A percentile compares a stretch with the other conserved stretches of the same genome.
Conservation (phyloP, 257 asterid genomes). For the Solanum appendiculatum region DNA sequence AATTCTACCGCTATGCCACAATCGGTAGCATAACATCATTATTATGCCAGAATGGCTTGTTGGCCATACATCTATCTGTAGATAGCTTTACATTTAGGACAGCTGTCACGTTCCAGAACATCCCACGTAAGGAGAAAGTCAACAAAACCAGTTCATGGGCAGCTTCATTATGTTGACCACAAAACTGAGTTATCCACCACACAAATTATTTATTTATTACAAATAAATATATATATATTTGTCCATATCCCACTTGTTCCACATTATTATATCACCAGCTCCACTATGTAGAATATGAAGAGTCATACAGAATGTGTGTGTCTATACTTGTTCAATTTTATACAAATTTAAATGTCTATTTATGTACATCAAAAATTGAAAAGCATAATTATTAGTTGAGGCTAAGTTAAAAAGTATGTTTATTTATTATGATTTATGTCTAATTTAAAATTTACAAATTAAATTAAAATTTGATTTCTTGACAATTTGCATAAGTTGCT, state of each 20-base stretch:
- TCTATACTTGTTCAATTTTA: too few species aligned
- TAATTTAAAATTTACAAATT: too few species aligned
- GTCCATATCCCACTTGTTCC: neutral
- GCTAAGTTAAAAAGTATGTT: accelerated
- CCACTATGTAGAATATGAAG: too few species aligned
- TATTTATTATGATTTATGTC: neutral
- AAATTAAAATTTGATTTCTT: neutral
- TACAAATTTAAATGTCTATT: accelerated
- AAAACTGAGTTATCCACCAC: neutral
- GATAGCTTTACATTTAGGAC: neutral
- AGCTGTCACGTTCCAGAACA: neutral
- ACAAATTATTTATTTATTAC: neutral
- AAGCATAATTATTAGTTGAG: too few species aligned
- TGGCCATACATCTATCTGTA: neutral
- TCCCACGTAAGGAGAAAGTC: neutral
- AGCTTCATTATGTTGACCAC: neutral
- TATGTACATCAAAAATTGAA: accelerated
- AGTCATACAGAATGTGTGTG: too few species aligned
- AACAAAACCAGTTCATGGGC: neutral
- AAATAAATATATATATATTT: neutral
- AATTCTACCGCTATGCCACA: accelerated
- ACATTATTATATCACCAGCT: neutral
- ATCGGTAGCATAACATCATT: neutral
- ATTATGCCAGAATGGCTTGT: neutral
- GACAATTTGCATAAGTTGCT: neutral